A percentile compares a stretch with the other conserved stretches of the same genome.
Conservation (phyloP, 768 basidiomycete genomes). For the Rhodosporidiobolus sp. region DNA sequence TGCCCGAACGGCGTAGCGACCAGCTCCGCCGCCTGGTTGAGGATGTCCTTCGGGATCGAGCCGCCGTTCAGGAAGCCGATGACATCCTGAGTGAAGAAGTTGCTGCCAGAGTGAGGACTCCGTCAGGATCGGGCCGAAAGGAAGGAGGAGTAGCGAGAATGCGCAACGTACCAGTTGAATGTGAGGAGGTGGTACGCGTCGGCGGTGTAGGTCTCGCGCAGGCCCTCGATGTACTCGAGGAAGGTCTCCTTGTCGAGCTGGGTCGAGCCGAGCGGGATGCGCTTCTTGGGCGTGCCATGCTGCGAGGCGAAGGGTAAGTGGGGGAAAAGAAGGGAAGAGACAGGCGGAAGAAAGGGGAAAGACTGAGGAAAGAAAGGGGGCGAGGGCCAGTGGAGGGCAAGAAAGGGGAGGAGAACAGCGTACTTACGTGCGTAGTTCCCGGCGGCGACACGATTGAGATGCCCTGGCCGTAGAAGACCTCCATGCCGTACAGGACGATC, state of each 20-base stretch:
- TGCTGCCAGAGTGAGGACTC: conserved; percentile 6
- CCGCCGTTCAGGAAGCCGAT: conserved; percentile 39
- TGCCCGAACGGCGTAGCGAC: conserved; percentile 67
- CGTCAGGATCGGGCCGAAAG: not conserved
- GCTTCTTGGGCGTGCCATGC: conserved; percentile 71
- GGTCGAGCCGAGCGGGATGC: conserved; percentile 74
- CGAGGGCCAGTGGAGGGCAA: not conserved
- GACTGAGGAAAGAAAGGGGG: too few species aligned
- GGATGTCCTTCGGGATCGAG: conserved; percentile 37
- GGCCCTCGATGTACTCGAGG: conserved; percentile 71
- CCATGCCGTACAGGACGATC: conserved; percentile 78
- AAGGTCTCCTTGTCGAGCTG: conserved; percentile 79
- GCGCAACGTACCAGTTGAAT: conserved; percentile 42
- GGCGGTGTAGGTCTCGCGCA: conserved; percentile 67
- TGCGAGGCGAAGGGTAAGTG: conserved; percentile 45
- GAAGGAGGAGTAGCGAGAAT: not conserved
- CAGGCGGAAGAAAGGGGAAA: too few species aligned
- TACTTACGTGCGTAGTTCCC: conserved; percentile 74
- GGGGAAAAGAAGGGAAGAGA: too few species aligned
- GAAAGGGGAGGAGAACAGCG: not conserved
- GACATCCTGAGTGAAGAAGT: conserved; percentile 43
- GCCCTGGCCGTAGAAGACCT: conserved; percentile 87
- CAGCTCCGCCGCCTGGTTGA: conserved; percentile 44
- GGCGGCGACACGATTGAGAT: conserved; percentile 64
- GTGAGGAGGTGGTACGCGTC: conserved; percentile 32